Evolutionary conservation across 306 rosid species (phyloP), one percentile per base, ranked within the genome.

Genomic region (Lathyrus sativus): DNA sequence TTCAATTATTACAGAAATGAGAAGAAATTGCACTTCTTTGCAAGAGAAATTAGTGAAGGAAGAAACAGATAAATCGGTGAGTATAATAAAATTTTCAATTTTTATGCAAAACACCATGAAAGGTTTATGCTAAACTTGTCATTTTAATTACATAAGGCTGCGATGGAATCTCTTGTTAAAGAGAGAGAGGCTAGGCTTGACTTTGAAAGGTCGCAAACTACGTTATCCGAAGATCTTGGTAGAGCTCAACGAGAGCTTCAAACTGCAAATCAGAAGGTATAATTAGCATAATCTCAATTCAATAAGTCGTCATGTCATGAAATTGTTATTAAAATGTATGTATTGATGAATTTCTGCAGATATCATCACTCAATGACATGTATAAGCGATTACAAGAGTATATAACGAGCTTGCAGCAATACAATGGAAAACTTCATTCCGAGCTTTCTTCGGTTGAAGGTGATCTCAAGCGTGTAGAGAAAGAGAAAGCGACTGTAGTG

Each of bases 311-410:
- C 37, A 2, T 39, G 15, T 69, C 6, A 41, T 65, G 17, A 45
- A 41, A 45, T 73, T 15, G 31, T 14, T 6, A 3, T 55, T 67
- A 11, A 61, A 73, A 43, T 46, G 48, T 39, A 54, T 54, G 10
- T 7, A 29, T 53, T 19, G 11, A 65, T 70, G 64, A 67, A 66
- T 74, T 75, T 82, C 44, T 76, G 85, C 85, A 93, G 97, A 88
- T 90, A 82, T 35, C 84, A 13, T 88, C 99, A 9, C 95, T 93
- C 57, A 93, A 91, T 74, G 99, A 93, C 42, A 93, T 93, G 99
- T 90, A 93, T 76, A 93, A 88, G 85, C 84, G 89, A 49, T 77
- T 90, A 61, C 97, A 93, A 76, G 99, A 93, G 43, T 93, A 93
- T 82, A 90, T 90, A 74, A 87, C 99, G 28, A 90, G 97, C 74